phyloP scores from a whole-genome alignment of 2,329 filamentous ascomycete genomes.

The Escovopsis weberi region DNA sequence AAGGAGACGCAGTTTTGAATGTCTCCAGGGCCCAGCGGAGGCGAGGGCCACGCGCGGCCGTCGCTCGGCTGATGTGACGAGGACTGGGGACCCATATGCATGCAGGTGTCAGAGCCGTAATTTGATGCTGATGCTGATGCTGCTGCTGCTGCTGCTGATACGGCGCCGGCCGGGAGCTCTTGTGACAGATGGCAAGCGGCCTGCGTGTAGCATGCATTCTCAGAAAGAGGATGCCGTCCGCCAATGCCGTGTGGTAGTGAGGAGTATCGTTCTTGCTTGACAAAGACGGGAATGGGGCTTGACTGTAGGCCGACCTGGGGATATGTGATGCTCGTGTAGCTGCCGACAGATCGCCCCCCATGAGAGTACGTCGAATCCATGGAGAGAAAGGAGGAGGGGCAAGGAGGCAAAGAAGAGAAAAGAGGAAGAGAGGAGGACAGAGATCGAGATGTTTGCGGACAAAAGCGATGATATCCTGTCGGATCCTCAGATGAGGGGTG shows the following conservation, averaged over 20 bases:
- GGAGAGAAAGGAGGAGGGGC: slow-evolving; percentile 1
- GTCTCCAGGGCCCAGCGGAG: slow-evolving; percentile 22
- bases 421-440: too few relatives aligned
- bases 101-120: slow-evolving; percentile 6
- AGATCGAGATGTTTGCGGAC: too few relatives aligned
- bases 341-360: slow-evolving; percentile 12
- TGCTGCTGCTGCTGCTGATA: neutral
- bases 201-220: slow-evolving; percentile 9
- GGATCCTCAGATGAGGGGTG: neutral
- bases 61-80: slow-evolving; percentile 6
- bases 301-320: slow-evolving; percentile 15
- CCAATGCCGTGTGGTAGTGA: slow-evolving; percentile 10
- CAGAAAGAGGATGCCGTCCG: slow-evolving; percentile 10
- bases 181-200: slow-evolving; percentile 4
- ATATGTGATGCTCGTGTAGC: slow-evolving; percentile 17
- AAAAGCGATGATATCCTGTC: too few relatives aligned
- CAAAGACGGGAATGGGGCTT: slow-evolving; percentile 13
- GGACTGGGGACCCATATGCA: slow-evolving; percentile 1
- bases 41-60: slow-evolving; percentile 20
- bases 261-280: slow-evolving; percentile 13
- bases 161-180: neutral
- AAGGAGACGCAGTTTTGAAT: slow-evolving; percentile 21
- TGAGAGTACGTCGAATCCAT: slow-evolving; percentile 18
- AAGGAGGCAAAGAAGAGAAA: neutral
- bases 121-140: slow-evolving; percentile 4